These are phyloP conservation scores for Boletales sp. DNA, from an alignment of 768 basidiomycete genomes.

Conservation along the genomic window DNA sequence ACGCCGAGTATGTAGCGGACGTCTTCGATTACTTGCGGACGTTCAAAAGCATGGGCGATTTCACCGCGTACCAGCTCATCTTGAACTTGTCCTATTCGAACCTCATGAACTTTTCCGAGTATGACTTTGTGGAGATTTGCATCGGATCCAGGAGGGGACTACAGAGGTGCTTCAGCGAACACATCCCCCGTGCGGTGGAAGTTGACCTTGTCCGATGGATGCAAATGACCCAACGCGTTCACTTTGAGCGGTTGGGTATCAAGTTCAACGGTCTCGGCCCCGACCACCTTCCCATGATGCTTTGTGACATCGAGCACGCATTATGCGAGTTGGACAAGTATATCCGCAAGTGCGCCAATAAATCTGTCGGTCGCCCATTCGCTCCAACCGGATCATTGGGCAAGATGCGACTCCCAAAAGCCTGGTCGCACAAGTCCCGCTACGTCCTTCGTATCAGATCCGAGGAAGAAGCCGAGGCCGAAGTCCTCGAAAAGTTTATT, in stretches of 20 bases:
- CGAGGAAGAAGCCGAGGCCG: conserved; percentile 28
- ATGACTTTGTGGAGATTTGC: conserved; percentile 70
- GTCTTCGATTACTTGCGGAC: conserved; percentile 55
- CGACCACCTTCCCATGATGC: conserved; percentile 46
- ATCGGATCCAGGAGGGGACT: conserved; percentile 66
- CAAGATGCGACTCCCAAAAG: conserved; percentile 41
- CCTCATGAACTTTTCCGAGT: conserved; percentile 56
- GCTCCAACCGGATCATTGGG: conserved; percentile 24
- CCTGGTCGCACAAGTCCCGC: conserved; percentile 53
- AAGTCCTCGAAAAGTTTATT: conserved; percentile 40
- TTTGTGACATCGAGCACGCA: conserved; percentile 75
- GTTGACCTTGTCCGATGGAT: conserved; percentile 64
- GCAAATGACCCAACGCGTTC: conserved; percentile 51
- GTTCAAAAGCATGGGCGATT: conserved; percentile 72
- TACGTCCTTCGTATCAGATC: conserved; percentile 39
- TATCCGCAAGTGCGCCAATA: conserved; percentile 40
- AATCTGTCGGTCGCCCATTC: conserved; percentile 36
- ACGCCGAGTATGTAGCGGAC: conserved; percentile 56
- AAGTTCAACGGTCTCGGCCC: conserved; percentile 51
- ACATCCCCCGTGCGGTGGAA: conserved; percentile 42
- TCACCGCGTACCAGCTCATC: conserved; percentile 67
- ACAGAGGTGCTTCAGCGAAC: conserved; percentile 59
- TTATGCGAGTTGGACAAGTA: conserved; percentile 82
- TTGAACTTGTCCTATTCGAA: conserved; percentile 56
- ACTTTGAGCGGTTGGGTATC: conserved; percentile 59